These are phyloP conservation scores for Incumbomyces delicatus DNA, from an alignment of 2,329 filamentous ascomycete species.

Conservation along the genomic window DNA sequence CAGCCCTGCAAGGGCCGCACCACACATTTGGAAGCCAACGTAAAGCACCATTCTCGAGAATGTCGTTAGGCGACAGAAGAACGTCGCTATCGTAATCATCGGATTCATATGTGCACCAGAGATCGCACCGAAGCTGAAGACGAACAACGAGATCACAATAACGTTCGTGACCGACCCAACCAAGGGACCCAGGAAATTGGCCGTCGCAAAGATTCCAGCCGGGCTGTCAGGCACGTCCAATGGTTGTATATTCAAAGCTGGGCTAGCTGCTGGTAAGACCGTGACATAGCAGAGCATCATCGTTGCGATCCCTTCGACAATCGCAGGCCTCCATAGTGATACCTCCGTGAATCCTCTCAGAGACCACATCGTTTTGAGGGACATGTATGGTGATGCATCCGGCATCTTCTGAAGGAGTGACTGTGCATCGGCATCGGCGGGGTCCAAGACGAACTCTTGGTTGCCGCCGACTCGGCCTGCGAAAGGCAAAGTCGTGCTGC, in stretches of 20 bases:
- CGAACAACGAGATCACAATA: constrained; percentile 37
- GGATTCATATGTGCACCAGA: constrained; percentile 47
- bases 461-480: constrained; percentile 30
- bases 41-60: constrained; percentile 42
- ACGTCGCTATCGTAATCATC: constrained; percentile 43
- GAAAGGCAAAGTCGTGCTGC: constrained; percentile 17
- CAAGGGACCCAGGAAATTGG: constrained; percentile 24
- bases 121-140: constrained; percentile 40
- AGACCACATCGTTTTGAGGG: constrained; percentile 27
- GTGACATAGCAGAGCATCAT: constrained; percentile 24
- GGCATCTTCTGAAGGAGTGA: constrained; percentile 27
- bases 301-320: constrained; percentile 31
- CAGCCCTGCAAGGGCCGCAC: constrained; percentile 37
- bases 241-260: constrained; percentile 8
- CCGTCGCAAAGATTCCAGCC: constrained; percentile 23
- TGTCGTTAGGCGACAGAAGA: constrained; percentile 41
- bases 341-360: constrained; percentile 26
- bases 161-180: constrained; percentile 32
- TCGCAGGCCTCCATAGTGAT: constrained; percentile 33
- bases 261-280: not conserved
- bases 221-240: constrained; percentile 10
- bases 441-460: constrained; percentile 27
- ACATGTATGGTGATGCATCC: constrained; percentile 35
- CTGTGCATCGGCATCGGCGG: constrained; percentile 23
- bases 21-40: constrained; percentile 36